phyloP scores from a whole-genome alignment of 768 basidiomycete species.

The Kondoa malvinella region DNA sequence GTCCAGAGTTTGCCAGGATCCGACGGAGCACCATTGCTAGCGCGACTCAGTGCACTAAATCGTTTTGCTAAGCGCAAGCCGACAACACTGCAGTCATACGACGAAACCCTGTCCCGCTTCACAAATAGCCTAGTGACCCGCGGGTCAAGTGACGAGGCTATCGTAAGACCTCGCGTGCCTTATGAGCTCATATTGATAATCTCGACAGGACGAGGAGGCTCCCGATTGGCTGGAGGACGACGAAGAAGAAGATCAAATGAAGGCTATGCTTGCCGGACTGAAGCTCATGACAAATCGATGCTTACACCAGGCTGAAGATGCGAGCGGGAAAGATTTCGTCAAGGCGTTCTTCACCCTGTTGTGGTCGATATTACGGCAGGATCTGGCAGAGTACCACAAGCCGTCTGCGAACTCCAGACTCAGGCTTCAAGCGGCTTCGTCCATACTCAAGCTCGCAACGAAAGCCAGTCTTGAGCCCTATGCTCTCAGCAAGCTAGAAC shows the following conservation, averaged over 20 bases:
- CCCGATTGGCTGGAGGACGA: conserved; percentile 61
- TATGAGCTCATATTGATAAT: too few species aligned
- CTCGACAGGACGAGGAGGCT: conserved; percentile 35
- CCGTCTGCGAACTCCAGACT: conserved; percentile 49
- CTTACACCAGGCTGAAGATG: conserved; percentile 45
- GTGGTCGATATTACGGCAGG: conserved; percentile 48
- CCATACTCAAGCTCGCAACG: conserved; percentile 57
- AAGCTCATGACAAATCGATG: conserved; percentile 70
- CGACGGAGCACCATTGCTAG: conserved; percentile 42
- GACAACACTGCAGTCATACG: conserved; percentile 58
- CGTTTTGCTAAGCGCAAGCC: conserved; percentile 55
- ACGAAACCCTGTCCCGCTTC: conserved; percentile 43
- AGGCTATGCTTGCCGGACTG: conserved; percentile 55
- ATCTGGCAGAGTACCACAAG: conserved; percentile 25
- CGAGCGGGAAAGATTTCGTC: conserved; percentile 36
- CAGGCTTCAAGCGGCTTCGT: conserved; percentile 64
- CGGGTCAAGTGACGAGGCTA: background rate
- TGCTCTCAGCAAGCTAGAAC: conserved; percentile 5
- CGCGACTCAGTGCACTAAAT: conserved; percentile 53
- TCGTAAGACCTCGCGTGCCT: background rate
- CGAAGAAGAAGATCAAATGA: conserved; percentile 43
- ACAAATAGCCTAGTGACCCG: conserved; percentile 36
- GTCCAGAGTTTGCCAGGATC: conserved; percentile 40
- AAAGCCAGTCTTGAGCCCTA: conserved; percentile 38
- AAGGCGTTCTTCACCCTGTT: conserved; percentile 63